Evolutionary conservation across 305 asterid species (phyloP).

Genomic region (Solanum chacoense): DNA sequence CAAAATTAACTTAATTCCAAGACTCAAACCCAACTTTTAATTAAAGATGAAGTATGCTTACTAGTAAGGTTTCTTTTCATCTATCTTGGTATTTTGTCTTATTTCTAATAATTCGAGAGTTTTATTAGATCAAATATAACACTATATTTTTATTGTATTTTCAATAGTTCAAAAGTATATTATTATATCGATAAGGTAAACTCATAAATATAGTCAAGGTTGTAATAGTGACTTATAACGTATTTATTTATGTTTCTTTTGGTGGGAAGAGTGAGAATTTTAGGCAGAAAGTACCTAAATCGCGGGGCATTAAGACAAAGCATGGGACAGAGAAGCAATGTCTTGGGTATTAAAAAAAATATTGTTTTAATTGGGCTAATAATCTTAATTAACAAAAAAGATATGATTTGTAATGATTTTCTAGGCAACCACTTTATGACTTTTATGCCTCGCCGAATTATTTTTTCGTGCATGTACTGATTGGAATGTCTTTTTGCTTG

Average conservation of each 20-base stretch:
- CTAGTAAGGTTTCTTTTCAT: background rate
- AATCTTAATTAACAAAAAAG: slow-evolving; percentile 5
- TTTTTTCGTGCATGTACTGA: slow-evolving; percentile 20
- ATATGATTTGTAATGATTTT: slow-evolving; percentile 21
- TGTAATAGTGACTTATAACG: background rate
- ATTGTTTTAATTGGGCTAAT: background rate
- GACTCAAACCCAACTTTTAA: background rate
- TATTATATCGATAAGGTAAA: background rate
- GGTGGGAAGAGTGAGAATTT: background rate
- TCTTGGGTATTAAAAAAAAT: background rate
- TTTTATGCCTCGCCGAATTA: slow-evolving; percentile 14
- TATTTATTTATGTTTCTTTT: background rate
- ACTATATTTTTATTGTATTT: background rate
- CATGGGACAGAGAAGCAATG: slow-evolving; percentile 24
- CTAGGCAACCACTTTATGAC: slow-evolving; percentile 25
- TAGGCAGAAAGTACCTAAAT: slow-evolving; percentile 3
- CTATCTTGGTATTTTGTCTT: background rate
- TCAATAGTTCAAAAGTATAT: background rate
- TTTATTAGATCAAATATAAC: background rate
- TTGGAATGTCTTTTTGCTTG: slow-evolving; percentile 17
- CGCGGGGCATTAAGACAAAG: slow-evolving; percentile 17
- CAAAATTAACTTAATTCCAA: background rate
- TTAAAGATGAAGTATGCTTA: background rate
- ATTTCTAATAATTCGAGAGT: background rate
- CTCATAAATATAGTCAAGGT: background rate